Evolutionary conservation across 208 protist species (phyloP).

Genomic region (Crithidia brevicula): DNA sequence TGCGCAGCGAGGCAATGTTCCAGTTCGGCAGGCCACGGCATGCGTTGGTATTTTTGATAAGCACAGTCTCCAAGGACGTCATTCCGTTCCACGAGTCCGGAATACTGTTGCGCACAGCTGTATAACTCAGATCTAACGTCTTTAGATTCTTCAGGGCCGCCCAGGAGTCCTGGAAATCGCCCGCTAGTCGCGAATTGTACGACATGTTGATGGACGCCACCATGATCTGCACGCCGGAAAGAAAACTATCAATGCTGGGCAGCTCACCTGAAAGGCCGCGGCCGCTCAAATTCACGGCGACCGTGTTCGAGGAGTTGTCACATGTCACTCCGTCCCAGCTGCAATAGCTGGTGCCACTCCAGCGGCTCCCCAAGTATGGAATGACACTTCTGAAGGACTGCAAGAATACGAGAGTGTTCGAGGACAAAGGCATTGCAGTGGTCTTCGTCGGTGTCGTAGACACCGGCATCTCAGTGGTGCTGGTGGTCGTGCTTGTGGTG

Average conservation of each 20-base stretch:
- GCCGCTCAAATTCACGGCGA: conserved; percentile 21
- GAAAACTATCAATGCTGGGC: neutral
- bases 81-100: conserved; percentile 19
- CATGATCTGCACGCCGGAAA: neutral
- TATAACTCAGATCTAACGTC: conserved; percentile 15
- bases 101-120: neutral
- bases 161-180: conserved; percentile 6
- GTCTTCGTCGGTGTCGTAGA: neutral
- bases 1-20: neutral
- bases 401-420: neutral
- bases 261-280: conserved; percentile 10
- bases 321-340: conserved; percentile 21
- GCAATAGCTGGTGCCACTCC: conserved; percentile 17
- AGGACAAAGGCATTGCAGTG: neutral
- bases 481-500: neutral
- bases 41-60: neutral
- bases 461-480: neutral
- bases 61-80: conserved; percentile 1
- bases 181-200: conserved; percentile 6
- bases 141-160: conserved; percentile 1
- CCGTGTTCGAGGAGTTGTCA: neutral
- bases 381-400: neutral
- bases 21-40: neutral
- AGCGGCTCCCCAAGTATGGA: neutral
- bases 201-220: conserved; percentile 7